phyloP scores from a whole-genome alignment of 2,329 filamentous ascomycete species.

The Neopestalotiopsis rosae region DNA sequence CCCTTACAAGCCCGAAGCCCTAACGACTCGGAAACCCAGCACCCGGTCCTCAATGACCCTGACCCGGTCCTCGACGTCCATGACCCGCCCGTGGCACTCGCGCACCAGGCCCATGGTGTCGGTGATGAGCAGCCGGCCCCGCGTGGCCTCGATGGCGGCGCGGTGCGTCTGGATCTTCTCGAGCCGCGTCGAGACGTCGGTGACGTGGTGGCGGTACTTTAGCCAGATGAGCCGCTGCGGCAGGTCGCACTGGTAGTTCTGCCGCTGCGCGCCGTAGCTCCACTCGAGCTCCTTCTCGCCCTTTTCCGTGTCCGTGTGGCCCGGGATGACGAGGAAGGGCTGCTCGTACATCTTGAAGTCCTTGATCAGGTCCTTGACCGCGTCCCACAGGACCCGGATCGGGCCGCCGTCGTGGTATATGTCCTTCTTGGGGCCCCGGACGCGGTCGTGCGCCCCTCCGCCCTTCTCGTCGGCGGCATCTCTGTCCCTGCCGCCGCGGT shows the following conservation, averaged over 20 bases:
- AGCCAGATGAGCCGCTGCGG: slow-evolving; percentile 13
- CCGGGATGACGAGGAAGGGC: slow-evolving; percentile 13
- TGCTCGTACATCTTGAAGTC: slow-evolving; percentile 12
- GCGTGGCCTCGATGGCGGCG: slow-evolving; percentile 7
- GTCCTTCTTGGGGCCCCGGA: neutral
- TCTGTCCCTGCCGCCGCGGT: neutral
- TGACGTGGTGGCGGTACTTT: neutral
- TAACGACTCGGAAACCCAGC: neutral
- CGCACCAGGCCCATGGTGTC: slow-evolving; percentile 8
- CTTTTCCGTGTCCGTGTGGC: slow-evolving; percentile 6
- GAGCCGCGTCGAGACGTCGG: neutral
- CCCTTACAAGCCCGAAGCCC: neutral
- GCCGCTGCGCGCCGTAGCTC: slow-evolving; percentile 10
- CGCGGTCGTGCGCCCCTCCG: neutral
- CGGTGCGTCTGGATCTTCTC: slow-evolving; percentile 10
- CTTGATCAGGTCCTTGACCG: slow-evolving; percentile 13
- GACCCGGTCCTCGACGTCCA: slow-evolving; percentile 4
- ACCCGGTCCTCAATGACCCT: slow-evolving; percentile 2
- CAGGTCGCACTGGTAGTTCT: slow-evolving; percentile 12
- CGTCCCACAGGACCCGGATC: slow-evolving; percentile 10
- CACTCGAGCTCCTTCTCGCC: slow-evolving; percentile 15
- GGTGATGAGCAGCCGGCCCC: neutral
- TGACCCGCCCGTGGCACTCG: slow-evolving; percentile 2
- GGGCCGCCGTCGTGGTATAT: slow-evolving; percentile 8
- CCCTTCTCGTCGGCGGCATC: neutral